These are phyloP conservation scores for Neobulgaria alba DNA, from an alignment of 2,329 filamentous ascomycete genomes.

Conservation along the genomic window DNA sequence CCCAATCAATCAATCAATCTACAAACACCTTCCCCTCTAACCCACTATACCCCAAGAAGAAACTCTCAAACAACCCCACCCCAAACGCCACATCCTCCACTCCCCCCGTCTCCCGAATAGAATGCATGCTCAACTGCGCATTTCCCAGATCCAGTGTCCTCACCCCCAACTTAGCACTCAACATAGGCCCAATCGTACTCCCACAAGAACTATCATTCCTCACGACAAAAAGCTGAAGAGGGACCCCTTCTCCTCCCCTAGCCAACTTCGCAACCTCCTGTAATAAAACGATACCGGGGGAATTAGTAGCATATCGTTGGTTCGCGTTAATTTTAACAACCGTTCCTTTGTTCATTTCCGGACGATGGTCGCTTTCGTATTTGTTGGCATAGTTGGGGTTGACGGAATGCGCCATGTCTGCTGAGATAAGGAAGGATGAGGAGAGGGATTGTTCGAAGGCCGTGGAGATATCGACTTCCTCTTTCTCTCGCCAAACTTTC, in stretches of 20 bases:
- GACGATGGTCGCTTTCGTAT: constrained; percentile 84
- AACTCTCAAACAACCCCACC: constrained; percentile 59
- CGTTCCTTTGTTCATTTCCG: constrained; percentile 91
- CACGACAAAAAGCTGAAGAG: constrained; percentile 91
- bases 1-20: no score
- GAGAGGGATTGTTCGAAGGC: constrained; percentile 90
- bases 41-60: constrained; percentile 1
- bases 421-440: constrained; percentile 86
- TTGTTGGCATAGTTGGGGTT: constrained; percentile 92
- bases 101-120: constrained; percentile 86
- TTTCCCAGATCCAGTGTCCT: constrained; percentile 90
- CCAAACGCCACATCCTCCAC: constrained; percentile 78
- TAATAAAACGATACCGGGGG: constrained; percentile 84
- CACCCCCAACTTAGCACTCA: constrained; percentile 76
- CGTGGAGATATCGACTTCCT: constrained; percentile 57
- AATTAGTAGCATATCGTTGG: constrained; percentile 92
- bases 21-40: constrained; percentile 2
- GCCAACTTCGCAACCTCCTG: constrained; percentile 69
- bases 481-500: constrained; percentile 37
- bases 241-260: constrained; percentile 57
- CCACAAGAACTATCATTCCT: constrained; percentile 92
- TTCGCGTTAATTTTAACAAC: constrained; percentile 99
- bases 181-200: constrained; percentile 95
- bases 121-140: constrained; percentile 69
- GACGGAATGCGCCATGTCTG: constrained; percentile 95